Percentiles rank a stretch among this genome's conserved stretches.
These are phyloP conservation scores for Pelargonium myrrhifolium DNA, from an alignment of 441 rosid species.

Conservation along the genomic window DNA sequence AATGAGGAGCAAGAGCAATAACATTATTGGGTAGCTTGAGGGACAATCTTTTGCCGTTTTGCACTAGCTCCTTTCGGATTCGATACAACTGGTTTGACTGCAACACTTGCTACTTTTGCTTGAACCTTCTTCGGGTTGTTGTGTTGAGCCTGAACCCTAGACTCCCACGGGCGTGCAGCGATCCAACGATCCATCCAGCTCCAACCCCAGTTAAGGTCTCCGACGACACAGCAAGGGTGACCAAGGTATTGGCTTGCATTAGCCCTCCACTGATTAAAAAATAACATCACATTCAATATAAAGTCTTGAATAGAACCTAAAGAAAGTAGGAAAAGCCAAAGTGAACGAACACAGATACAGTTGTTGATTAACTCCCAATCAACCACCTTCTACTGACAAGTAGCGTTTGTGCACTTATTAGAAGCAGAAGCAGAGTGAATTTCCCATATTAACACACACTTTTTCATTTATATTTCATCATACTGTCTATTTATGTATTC, in stretches of 20 bases:
- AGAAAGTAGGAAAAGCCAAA: no score
- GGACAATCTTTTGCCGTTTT: neutral
- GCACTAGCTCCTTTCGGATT: neutral
- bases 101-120: slow-evolving; percentile 9
- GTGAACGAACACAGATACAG: no score
- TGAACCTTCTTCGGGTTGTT: slow-evolving; percentile 28
- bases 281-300: neutral
- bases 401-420: neutral
- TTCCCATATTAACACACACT: no score
- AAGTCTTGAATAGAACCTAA: neutral
- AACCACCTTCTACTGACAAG: no score
- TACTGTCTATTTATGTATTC: no score
- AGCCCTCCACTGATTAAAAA: slow-evolving; percentile 64
- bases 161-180: slow-evolving; percentile 81
- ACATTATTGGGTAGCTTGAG: neutral
- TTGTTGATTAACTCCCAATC: no score
- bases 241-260: slow-evolving; percentile 70
- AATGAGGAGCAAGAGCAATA: neutral
- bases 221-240: slow-evolving; percentile 57
- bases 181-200: slow-evolving; percentile 90
- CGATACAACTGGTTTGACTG: neutral
- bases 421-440: no score
- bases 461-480: no score
- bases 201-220: slow-evolving; percentile 73
- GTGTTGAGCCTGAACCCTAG: slow-evolving; percentile 37